Conservation (phyloP, 2,329 filamentous ascomycete species). For the Talaromyces sp. region DNA sequence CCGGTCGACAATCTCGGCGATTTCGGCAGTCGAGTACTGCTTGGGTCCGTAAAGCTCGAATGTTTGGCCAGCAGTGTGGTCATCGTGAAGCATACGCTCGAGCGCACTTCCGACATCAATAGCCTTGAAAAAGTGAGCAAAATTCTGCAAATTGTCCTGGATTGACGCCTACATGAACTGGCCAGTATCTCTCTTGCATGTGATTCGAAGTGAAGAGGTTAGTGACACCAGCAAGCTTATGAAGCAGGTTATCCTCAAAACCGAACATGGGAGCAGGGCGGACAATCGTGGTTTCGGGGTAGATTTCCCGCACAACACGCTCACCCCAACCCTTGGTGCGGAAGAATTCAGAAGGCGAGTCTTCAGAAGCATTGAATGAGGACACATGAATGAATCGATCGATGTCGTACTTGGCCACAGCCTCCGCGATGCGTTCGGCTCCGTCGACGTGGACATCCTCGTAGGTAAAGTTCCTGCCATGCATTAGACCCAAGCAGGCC, state of each 20-base stretch:
- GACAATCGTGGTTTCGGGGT: slow-evolving; percentile 95
- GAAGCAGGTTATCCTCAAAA: slow-evolving; percentile 86
- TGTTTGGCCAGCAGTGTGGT: slow-evolving; percentile 82
- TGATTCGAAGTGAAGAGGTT: slow-evolving; percentile 88
- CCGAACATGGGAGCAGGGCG: slow-evolving; percentile 91
- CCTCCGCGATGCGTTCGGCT: slow-evolving; percentile 84
- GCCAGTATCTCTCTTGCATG: slow-evolving; percentile 85
- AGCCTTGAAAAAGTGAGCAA: slow-evolving; percentile 45
- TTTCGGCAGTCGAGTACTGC: slow-evolving; percentile 83
- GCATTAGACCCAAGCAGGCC: slow-evolving; percentile 18
- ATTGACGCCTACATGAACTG: slow-evolving; percentile 68
- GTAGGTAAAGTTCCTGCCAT: slow-evolving; percentile 78
- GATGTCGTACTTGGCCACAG: slow-evolving; percentile 94
- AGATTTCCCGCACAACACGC: slow-evolving; percentile 77
- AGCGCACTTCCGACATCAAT: slow-evolving; percentile 88
- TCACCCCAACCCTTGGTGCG: slow-evolving; percentile 84
- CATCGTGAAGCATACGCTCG: slow-evolving; percentile 85
- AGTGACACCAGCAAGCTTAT: slow-evolving; percentile 72
- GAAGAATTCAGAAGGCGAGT: slow-evolving; percentile 84
- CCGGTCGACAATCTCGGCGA: slow-evolving; percentile 79
- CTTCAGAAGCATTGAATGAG: slow-evolving; percentile 78
- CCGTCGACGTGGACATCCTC: slow-evolving; percentile 92
- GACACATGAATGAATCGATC: slow-evolving; percentile 97
- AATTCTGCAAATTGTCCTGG: background rate
- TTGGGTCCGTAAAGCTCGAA: slow-evolving; percentile 92